Evolutionary conservation across 2,329 filamentous ascomycete genomes (phyloP).

Genomic region (Beauveria brongniartii): DNA sequence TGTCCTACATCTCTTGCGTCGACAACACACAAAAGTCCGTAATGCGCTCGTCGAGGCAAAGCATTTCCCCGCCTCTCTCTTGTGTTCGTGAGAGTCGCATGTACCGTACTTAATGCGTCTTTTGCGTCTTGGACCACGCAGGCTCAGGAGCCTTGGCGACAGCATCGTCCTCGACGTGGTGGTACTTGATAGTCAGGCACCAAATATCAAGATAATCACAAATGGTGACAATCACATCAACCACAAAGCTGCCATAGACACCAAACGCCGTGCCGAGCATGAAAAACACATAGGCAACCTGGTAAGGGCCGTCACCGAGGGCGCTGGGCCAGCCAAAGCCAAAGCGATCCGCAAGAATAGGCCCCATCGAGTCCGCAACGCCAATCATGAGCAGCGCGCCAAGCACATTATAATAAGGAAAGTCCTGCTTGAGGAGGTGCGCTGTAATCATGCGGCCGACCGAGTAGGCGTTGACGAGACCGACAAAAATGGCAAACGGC

Average conservation of each 20-base stretch:
- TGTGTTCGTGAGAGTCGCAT: not conserved
- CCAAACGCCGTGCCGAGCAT: conserved; percentile 79
- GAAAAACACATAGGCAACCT: conserved; percentile 84
- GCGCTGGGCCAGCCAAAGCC: conserved; percentile 70
- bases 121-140: conserved; percentile 10
- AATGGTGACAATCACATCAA: conserved; percentile 94
- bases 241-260: conserved; percentile 95
- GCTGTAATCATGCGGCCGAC: conserved; percentile 95
- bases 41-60: not conserved
- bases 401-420: conserved; percentile 87
- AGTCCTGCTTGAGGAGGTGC: conserved; percentile 78
- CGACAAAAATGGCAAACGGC: conserved; percentile 82
- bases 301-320: conserved; percentile 70
- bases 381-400: conserved; percentile 68
- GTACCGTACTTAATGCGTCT: not conserved
- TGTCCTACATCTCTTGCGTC: not conserved
- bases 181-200: conserved; percentile 96
- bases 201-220: conserved; percentile 98
- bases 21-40: not conserved
- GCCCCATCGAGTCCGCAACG: conserved; percentile 73
- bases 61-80: not conserved
- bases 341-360: conserved; percentile 48
- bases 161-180: conserved; percentile 37
- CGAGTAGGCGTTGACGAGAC: conserved; percentile 86
- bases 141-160: conserved; percentile 7